These are phyloP conservation scores for Metarhizium rileyi DNA, from an alignment of 2,329 filamentous ascomycete genomes.

Conservation along the genomic window DNA sequence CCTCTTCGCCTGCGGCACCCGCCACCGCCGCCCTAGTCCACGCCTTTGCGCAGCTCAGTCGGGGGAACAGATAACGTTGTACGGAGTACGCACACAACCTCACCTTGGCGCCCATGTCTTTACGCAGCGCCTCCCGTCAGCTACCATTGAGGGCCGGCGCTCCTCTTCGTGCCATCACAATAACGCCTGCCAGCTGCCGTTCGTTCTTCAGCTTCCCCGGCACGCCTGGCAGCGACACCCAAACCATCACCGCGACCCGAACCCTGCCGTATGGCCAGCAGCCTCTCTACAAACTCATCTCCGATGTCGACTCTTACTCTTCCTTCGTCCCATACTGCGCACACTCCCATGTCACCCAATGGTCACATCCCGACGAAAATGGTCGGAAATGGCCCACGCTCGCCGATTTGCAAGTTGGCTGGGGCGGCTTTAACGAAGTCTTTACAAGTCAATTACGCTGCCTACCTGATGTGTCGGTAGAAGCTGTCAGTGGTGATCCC, in stretches of 20 bases:
- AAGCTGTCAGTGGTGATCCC: constrained; percentile 58
- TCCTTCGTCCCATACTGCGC: constrained; percentile 89
- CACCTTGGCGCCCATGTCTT: neutral
- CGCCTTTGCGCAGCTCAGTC: too few species aligned
- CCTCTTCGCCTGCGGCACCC: too few species aligned
- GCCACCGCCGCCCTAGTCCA: too few species aligned
- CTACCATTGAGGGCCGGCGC: neutral
- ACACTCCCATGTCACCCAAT: constrained; percentile 64
- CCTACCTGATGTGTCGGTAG: constrained; percentile 60
- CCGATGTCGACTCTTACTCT: constrained; percentile 77
- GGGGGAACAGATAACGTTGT: too few species aligned
- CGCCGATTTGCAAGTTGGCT: constrained; percentile 76
- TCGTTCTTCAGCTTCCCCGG: constrained; percentile 10
- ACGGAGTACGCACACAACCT: too few species aligned
- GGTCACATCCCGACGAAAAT: constrained; percentile 45
- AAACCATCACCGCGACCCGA: constrained; percentile 63
- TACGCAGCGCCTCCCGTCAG: neutral
- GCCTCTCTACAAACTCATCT: constrained; percentile 74
- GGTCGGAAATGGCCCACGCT: constrained; percentile 56
- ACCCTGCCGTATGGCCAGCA: constrained; percentile 64
- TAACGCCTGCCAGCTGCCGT: constrained; percentile 8
- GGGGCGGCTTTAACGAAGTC: constrained; percentile 70
- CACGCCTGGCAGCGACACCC: constrained; percentile 27
- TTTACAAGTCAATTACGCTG: constrained; percentile 78
- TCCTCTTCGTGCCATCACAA: neutral